phyloP scores from a whole-genome alignment of 2,329 filamentous ascomycete species.

The Penicillium sp. region DNA sequence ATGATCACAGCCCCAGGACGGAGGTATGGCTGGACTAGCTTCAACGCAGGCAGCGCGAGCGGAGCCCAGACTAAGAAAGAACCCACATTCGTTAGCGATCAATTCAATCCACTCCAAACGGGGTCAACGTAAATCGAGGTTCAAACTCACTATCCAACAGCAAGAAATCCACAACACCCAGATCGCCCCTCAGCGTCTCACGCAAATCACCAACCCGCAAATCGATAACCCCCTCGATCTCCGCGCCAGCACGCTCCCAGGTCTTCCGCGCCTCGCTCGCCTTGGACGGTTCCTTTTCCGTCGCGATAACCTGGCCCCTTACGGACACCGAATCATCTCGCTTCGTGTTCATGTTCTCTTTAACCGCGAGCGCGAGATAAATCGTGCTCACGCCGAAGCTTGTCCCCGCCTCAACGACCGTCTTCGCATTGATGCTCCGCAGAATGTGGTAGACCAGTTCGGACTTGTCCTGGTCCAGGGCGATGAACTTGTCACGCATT shows the following conservation, averaged over 20 bases:
- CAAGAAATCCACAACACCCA: constrained; percentile 58
- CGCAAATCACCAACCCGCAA: constrained; percentile 59
- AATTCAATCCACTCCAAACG: no score
- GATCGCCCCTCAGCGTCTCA: constrained; percentile 55
- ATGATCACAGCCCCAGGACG: constrained; percentile 19
- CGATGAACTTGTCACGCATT: constrained; percentile 61
- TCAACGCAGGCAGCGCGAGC: constrained; percentile 50
- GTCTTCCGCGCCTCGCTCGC: constrained; percentile 54
- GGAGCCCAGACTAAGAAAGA: constrained; percentile 55
- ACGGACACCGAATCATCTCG: constrained; percentile 29
- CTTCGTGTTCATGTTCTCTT: constrained; percentile 51
- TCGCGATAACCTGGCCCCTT: constrained; percentile 51
- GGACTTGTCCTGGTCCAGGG: constrained; percentile 61
- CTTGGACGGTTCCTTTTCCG: constrained; percentile 61
- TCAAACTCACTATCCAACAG: constrained; percentile 62
- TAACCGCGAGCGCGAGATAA: constrained; percentile 61
- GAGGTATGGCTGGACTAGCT: constrained; percentile 18
- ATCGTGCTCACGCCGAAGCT: constrained; percentile 65
- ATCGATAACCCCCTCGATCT: constrained; percentile 55
- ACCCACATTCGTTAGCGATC: no score
- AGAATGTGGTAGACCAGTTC: constrained; percentile 58
- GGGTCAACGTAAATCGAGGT: no score
- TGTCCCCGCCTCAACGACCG: constrained; percentile 62
- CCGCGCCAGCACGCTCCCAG: constrained; percentile 55
- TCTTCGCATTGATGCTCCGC: constrained; percentile 50